Evolutionary conservation across 768 basidiomycete genomes (phyloP).

Genomic region (Termitomyces titanicus): DNA sequence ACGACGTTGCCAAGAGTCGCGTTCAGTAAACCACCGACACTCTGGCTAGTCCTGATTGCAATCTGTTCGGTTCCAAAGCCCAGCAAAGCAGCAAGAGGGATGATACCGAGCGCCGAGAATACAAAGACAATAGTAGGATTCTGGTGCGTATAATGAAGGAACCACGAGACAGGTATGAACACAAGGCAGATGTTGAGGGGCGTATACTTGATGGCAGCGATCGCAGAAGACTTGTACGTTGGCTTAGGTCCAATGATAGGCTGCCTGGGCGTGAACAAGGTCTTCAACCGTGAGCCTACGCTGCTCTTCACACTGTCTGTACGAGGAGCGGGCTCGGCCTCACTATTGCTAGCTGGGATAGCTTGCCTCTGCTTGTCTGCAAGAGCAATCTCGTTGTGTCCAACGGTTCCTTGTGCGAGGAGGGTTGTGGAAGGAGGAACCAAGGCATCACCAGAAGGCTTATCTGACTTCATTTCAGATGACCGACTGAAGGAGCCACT

Average conservation of each 20-base stretch:
- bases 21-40: constrained; percentile 50
- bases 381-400: neutral
- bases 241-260: neutral
- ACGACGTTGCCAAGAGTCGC: constrained; percentile 51
- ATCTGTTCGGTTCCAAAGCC: constrained; percentile 54
- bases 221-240: neutral
- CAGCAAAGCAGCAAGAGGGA: neutral
- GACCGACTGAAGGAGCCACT: constrained; percentile 28
- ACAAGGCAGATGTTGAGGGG: neutral
- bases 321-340: neutral
- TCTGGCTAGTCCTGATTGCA: constrained; percentile 42
- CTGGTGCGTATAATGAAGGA: neutral
- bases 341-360: neutral
- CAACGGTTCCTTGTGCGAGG: neutral
- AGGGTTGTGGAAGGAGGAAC: neutral
- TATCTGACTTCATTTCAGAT: constrained; percentile 26
- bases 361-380: neutral
- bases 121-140: neutral
- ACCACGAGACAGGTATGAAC: neutral
- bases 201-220: neutral
- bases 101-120: neutral
- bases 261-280: neutral
- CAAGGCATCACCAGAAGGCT: constrained; percentile 26
- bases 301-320: neutral
- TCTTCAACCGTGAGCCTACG: neutral